Base-by-base conservation (phyloP, 352 stramenopile species). In the Blastocystis sp. region DNA sequence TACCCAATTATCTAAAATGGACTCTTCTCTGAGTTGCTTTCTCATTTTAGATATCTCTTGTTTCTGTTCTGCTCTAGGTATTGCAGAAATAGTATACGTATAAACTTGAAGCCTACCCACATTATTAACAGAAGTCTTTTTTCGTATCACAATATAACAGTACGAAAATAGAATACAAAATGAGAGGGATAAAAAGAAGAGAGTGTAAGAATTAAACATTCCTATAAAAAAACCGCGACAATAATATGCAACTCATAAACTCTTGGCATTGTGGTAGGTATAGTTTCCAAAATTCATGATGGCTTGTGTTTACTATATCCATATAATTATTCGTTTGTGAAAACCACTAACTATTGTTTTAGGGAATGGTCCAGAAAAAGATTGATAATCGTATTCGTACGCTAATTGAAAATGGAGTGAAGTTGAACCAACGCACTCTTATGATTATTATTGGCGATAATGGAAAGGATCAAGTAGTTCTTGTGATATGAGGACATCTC, bases 401-500 rank as follows among this genome's bases (percentile, higher is more conserved):
- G 79, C 94, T 99, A 90, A 95, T 99, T 81, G 96, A 98, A 91
- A 98, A 98, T 92, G 95, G 95, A 90, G 95, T 99, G 90, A 95
- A 97, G 79, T 95, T 95, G 75, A 97, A 98, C 92, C 96, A 98
- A 90, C 95, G 97, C 9, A 98, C 95, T 7, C 96, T 99, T 76
- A 94, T 99, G 79, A 94, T 99, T 90, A 92, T 99, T 16, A 96
- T 99, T 45, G 97, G 97, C 54, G 97, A 99, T 92, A 95, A 98
- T 94, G 97, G 97, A 81, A 99, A 98, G 91, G 97, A 99, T 93
- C 97, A 99, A 92, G 93, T 93, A 89, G 47, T 89, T 6, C 26
- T 2, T n/a, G 53, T 37, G 45, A 62, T 11, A 50, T 79, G 30
- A 6, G 0, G 9, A 34, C 16, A 3, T 90, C 13, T 39, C n/a